Base-by-base conservation (phyloP, 1,284 basidiomycete species). In the Malassezia nana region DNA sequence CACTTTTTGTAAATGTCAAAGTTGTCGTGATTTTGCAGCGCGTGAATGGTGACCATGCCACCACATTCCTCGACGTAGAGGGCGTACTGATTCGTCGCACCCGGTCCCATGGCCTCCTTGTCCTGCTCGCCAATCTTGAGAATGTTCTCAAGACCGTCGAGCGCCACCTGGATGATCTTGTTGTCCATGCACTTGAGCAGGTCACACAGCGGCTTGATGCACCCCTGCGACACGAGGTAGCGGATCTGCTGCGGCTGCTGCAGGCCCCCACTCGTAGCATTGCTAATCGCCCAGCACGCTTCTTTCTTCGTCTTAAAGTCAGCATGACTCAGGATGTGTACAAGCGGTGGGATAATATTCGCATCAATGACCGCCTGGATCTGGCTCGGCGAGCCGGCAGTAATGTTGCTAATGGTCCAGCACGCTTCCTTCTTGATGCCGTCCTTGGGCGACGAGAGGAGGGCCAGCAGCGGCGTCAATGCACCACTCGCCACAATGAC, bases 231-330 rank as follows among this genome's bases (percentile, higher is more conserved):
- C 58, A 99, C 94, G 54, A 99, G 86, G 77, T 98, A 99, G 51
- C 94, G 87, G 69, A 99, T 98, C 77, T 98, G 94, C 43, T 84
- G 79, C 44, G 94, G 94, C 75, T 99, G 90, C 68, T 94, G 89
- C 24, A 98, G 82, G 64, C 91, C 94, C 59, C 94, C 94, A 42
- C 89, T 94, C 31, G 94, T 99, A 9, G 94, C 94, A 76, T 99
- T 99, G 43, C 90, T 95, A 69, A 99, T 90, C 15, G 94, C 94
- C 94, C 94, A 99, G 79, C 91, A 98, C 4, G 94, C 94, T 77
- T 99, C 94, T 78, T 99, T 99, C 77, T 89, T 86, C 45, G 94
- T 96, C 80, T 96, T 96, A 81, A 96, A 96, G 78, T 99, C 94
- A 55, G 90, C 94, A 69, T 94, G 85, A 75, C 86, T 84, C 55